Conservation (phyloP, 495 filamentous ascomycete genomes). For the Aspergillus saccharolyticus region DNA sequence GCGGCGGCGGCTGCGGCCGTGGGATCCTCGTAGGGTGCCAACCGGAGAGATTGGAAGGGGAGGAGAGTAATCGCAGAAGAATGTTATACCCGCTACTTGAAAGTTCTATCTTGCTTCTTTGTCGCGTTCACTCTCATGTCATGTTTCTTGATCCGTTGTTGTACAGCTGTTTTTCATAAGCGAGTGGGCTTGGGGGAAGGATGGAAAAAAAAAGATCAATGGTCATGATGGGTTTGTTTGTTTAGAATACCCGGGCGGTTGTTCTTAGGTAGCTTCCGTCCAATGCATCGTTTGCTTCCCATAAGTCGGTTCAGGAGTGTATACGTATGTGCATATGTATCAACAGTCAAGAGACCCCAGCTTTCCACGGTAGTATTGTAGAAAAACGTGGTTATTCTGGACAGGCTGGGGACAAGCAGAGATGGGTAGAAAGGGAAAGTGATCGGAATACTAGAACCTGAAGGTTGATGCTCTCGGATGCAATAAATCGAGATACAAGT, state of each 20-base stretch:
- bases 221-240: not conserved
- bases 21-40: conserved; percentile 11
- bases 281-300: not conserved
- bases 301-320: not conserved
- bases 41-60: not conserved
- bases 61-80: too few species aligned
- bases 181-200: too few species aligned
- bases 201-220: not conserved
- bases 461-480: not conserved
- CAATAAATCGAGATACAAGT: not conserved
- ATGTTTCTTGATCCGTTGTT: not conserved
- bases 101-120: not conserved
- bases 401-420: not conserved
- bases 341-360: not conserved
- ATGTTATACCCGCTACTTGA: not conserved
- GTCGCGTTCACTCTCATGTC: not conserved
- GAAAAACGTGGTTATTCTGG: not conserved
- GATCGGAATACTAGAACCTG: not conserved
- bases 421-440: not conserved
- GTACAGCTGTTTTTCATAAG: not conserved
- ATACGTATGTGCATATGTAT: not conserved
- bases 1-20: conserved; percentile 15
- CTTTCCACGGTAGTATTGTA: not conserved
- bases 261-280: not conserved
- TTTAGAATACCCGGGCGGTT: not conserved